Evolutionary conservation across 192 early-diverging fungal genomes (phyloP).

Genomic region (Coemansia sp.): DNA sequence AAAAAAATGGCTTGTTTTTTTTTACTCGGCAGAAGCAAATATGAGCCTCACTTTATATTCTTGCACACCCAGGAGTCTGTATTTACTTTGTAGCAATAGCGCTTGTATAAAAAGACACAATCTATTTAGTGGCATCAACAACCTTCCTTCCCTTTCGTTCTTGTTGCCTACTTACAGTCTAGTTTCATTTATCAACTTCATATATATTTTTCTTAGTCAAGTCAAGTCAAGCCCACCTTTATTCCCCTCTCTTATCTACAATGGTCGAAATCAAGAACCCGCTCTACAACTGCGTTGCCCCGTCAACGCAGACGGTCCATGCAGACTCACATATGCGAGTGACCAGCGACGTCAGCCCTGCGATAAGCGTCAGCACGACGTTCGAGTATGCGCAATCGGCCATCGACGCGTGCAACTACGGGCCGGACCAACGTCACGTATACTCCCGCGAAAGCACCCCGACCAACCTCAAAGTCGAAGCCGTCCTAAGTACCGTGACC

Average conservation of each 20-base stretch:
- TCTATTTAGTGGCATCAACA: too few relatives aligned
- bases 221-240: background rate
- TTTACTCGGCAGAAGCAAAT: too few relatives aligned
- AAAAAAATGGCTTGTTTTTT: too few relatives aligned
- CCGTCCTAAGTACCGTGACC: constrained; percentile 57
- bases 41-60: too few relatives aligned
- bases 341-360: constrained; percentile 56
- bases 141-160: too few relatives aligned
- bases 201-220: background rate
- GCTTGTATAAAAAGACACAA: too few relatives aligned
- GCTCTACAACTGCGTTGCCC: constrained; percentile 13
- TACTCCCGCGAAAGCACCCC: constrained; percentile 56
- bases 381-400: constrained; percentile 37
- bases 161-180: too few relatives aligned
- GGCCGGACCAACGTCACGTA: constrained; percentile 42
- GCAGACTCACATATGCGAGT: constrained; percentile 48
- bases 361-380: constrained; percentile 61
- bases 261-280: constrained; percentile 47
- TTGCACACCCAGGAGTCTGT: too few relatives aligned
- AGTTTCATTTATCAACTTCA: too few relatives aligned
- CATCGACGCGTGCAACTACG: constrained; percentile 36
- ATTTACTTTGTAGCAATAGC: too few relatives aligned
- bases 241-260: background rate
- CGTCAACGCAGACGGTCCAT: constrained; percentile 57
- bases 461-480: constrained; percentile 55